Percentiles rank a stretch among this genome's conserved stretches.
Conservation (phyloP, 2,329 filamentous ascomycete genomes). For the Pyrenophora teres region DNA sequence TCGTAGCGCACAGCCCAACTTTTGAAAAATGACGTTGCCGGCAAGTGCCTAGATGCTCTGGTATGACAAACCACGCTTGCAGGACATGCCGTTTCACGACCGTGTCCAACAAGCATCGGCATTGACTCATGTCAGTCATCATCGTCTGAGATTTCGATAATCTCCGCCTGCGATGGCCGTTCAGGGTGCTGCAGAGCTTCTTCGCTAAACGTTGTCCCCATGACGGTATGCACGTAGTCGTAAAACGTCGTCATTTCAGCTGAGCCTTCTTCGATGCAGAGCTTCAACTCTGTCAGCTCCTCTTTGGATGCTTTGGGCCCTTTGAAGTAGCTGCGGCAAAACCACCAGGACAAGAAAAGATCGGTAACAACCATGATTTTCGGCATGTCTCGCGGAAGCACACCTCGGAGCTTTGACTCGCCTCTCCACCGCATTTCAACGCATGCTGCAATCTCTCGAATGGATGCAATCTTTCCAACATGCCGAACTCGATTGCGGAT, state of each 20-base stretch:
- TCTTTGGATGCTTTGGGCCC: conserved; percentile 4
- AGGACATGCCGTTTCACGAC: not conserved
- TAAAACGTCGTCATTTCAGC: conserved; percentile 28
- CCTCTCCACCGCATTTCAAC: conserved; percentile 27
- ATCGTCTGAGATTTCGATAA: conserved; percentile 38
- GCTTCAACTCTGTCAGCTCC: conserved; percentile 25
- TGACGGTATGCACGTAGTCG: conserved; percentile 30
- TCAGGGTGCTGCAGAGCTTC: conserved; percentile 26
- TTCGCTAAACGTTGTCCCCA: conserved; percentile 32
- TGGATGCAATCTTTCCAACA: conserved; percentile 25
- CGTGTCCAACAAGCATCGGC: not conserved
- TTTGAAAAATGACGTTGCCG: conserved; percentile 3
- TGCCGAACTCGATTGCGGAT: conserved; percentile 27
- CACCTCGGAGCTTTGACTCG: conserved; percentile 30
- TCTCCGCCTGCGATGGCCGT: conserved; percentile 33
- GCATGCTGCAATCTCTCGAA: conserved; percentile 32
- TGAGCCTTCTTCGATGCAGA: conserved; percentile 14
- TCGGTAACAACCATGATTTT: conserved; percentile 34
- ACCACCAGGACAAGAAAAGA: conserved; percentile 46
- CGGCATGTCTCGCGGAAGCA: conserved; percentile 29
- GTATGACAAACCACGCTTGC: not conserved
- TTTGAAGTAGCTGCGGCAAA: conserved; percentile 28
- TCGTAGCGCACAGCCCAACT: not conserved
- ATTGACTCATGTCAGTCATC: conserved; percentile 16
- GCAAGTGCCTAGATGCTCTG: conserved; percentile 5